Conservation (phyloP, 768 basidiomycete genomes). For the Mrakia gelida region DNA sequence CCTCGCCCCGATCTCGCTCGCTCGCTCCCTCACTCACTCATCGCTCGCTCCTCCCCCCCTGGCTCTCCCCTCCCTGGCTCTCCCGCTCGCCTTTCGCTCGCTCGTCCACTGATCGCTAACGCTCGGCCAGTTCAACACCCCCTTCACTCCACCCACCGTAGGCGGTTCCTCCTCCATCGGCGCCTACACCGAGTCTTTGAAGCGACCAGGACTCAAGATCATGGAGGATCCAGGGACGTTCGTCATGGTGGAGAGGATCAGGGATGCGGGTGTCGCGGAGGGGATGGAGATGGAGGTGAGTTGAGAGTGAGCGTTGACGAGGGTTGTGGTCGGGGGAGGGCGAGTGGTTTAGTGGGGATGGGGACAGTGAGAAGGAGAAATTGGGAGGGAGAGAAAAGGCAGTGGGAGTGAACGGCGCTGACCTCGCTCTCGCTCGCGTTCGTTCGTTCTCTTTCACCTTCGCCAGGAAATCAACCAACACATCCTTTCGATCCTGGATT, state of each 20-base stretch:
- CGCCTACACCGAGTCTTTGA: not conserved
- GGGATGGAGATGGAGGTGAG: conserved; percentile 12
- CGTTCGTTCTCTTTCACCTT: not conserved
- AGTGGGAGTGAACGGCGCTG: too few species aligned
- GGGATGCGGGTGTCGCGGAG: not conserved
- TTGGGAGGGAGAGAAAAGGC: too few species aligned
- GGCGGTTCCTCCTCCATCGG: not conserved
- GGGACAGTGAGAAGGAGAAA: too few species aligned
- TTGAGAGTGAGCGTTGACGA: not conserved
- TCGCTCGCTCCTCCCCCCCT: not conserved
- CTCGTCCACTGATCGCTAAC: not conserved
- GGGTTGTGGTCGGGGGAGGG: not conserved
- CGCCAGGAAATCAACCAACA: conserved; percentile 2
- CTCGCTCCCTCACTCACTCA: not conserved
- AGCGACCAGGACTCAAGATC: not conserved
- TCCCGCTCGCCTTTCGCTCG: not conserved
- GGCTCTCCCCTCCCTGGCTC: not conserved
- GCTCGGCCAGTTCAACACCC: not conserved
- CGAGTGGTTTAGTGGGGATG: not conserved
- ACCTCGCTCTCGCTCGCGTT: not conserved
- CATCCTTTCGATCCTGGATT: not conserved
- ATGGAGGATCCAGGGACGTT: conserved; percentile 17
- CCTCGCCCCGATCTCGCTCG: not conserved
- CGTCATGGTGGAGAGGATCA: conserved; percentile 5
- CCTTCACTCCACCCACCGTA: not conserved